Conservation (phyloP, 2,329 filamentous ascomycete species). For the Endoconidiophora laricicola region DNA sequence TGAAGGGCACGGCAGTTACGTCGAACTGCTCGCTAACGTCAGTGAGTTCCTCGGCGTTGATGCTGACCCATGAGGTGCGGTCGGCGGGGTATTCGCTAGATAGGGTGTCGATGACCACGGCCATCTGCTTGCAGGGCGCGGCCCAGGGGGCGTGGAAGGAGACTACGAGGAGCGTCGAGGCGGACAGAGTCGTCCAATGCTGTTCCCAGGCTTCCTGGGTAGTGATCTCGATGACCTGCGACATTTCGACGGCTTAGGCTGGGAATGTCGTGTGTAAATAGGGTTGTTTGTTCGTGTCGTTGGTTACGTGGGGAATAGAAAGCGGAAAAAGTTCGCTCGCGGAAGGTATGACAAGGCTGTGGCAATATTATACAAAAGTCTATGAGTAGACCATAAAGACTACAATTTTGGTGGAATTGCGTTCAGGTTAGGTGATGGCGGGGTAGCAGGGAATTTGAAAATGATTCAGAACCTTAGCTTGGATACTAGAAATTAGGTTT, state of each 20-base stretch:
- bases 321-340: not conserved
- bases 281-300: not conserved
- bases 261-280: not conserved
- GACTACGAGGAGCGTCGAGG: slow-evolving; percentile 60
- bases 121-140: slow-evolving; percentile 89
- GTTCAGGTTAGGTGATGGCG: not conserved
- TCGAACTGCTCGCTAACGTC: slow-evolving; percentile 87
- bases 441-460: slow-evolving; percentile 5
- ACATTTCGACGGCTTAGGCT: slow-evolving; percentile 34
- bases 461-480: not conserved
- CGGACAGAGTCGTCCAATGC: slow-evolving; percentile 46
- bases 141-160: slow-evolving; percentile 98
- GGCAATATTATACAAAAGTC: not conserved
- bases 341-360: not conserved
- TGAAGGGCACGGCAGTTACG: slow-evolving; percentile 83
- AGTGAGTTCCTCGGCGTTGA: slow-evolving; percentile 88
- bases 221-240: slow-evolving; percentile 60
- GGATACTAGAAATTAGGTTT: not conserved
- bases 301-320: not conserved
- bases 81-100: slow-evolving; percentile 67
- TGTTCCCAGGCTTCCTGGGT: slow-evolving; percentile 57
- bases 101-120: slow-evolving; percentile 66
- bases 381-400: no score
- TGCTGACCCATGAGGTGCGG: slow-evolving; percentile 64
- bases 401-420: not conserved